A percentile compares a stretch with the other conserved stretches of the same genome.
Conservation (phyloP, 2,329 filamentous ascomycete genomes). For the Elsinoe arachidis region DNA sequence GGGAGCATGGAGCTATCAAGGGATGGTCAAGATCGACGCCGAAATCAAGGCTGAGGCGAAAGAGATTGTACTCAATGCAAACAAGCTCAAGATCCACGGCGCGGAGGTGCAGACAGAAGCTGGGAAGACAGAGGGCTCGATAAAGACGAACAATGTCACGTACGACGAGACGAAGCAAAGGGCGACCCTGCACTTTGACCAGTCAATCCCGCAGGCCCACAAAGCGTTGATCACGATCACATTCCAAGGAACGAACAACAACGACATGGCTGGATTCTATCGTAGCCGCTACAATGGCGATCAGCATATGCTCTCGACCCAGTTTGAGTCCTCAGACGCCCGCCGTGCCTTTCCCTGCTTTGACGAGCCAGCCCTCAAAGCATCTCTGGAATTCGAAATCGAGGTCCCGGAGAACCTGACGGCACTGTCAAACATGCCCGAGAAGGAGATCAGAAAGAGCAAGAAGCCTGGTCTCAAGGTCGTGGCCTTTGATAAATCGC, state of each 20-base stretch:
- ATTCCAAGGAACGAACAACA: constrained; percentile 78
- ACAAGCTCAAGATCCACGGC: constrained; percentile 68
- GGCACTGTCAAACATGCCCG: constrained; percentile 91
- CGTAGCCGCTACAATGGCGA: constrained; percentile 62
- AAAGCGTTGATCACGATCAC: constrained; percentile 60
- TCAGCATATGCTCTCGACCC: constrained; percentile 74
- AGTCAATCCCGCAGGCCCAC: constrained; percentile 59
- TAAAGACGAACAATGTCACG: constrained; percentile 57
- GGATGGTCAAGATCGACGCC: constrained; percentile 70
- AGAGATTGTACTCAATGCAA: constrained; percentile 73
- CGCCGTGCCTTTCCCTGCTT: constrained; percentile 95
- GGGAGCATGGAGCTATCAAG: constrained; percentile 72
- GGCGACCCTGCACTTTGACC: constrained; percentile 65
- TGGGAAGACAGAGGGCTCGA: constrained; percentile 48
- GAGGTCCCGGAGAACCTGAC: constrained; percentile 83
- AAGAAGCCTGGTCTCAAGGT: constrained; percentile 55
- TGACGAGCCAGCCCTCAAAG: constrained; percentile 94
- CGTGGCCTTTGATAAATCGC: constrained; percentile 74
- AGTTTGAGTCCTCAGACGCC: constrained; percentile 95
- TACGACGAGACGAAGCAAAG: constrained; percentile 82
- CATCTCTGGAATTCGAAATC: constrained; percentile 87
- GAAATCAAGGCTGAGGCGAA: constrained; percentile 63
- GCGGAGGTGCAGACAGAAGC: constrained; percentile 54
- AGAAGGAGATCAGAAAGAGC: constrained; percentile 61
- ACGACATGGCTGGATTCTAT: constrained; percentile 92